A percentile compares a stretch with the other conserved stretches of the same genome.
Conservation (phyloP, 2,329 filamentous ascomycete species). For the Cordyceps pruinosa region DNA sequence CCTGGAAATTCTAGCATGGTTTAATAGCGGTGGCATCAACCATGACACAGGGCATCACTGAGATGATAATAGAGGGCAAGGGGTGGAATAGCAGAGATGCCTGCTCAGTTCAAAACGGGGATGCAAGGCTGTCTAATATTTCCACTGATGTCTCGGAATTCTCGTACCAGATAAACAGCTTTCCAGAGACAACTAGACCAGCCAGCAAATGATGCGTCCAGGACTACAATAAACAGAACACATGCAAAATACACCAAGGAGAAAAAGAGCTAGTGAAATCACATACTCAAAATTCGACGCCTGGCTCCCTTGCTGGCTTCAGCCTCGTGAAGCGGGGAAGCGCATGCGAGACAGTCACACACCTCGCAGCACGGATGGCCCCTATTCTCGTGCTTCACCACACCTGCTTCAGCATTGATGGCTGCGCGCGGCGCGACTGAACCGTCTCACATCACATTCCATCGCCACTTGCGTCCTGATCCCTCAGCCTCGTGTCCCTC, state of each 20-base stretch:
- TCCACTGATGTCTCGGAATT: not conserved
- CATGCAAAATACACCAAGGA: no score
- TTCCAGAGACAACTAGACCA: no score
- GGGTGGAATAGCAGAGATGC: not conserved
- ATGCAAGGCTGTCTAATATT: not conserved
- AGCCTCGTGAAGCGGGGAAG: not conserved
- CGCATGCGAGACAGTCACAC: not conserved
- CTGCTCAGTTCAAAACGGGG: not conserved
- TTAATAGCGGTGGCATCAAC: conserved; percentile 3
- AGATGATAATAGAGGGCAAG: not conserved
- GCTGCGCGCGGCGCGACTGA: not conserved
- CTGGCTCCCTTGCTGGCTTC: not conserved
- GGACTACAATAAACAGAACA: no score
- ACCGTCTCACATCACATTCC: not conserved
- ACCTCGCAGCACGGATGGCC: not conserved
- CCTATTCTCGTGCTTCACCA: not conserved
- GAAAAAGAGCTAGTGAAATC: no score
- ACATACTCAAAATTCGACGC: not conserved
- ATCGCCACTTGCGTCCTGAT: not conserved
- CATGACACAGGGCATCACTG: not conserved
- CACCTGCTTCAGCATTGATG: not conserved
- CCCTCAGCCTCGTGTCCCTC: not conserved
- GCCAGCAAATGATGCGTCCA: no score
- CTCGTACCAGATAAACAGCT: no score
- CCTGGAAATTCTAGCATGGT: not conserved